Evolutionary conservation across 1,284 basidiomycete species (phyloP).

Genomic region (Vanrija sp.): DNA sequence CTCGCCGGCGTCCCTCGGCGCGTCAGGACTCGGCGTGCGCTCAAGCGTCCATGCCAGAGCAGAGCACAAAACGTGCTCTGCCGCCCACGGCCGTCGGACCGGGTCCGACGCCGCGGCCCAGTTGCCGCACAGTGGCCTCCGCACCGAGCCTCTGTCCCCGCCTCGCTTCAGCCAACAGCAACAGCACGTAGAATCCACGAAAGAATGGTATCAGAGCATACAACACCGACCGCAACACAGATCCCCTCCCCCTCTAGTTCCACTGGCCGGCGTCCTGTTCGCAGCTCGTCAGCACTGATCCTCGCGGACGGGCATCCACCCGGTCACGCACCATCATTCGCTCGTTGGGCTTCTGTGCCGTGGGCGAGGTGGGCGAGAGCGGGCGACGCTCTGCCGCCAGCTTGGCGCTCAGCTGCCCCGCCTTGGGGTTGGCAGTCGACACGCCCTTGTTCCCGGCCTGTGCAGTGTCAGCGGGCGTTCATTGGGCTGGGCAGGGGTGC

Average conservation of each 20-base stretch:
- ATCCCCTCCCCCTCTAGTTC: constrained; percentile 6
- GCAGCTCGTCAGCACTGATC: not conserved
- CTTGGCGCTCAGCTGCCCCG: constrained; percentile 43
- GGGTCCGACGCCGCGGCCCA: too few relatives aligned
- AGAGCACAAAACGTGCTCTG: too few relatives aligned
- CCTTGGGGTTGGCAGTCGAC: constrained; percentile 37
- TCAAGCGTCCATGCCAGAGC: too few relatives aligned
- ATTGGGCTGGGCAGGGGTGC: not conserved
- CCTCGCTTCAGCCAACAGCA: too few relatives aligned
- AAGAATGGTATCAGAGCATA: not conserved
- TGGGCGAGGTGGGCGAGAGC: not conserved
- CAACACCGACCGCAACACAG: not conserved
- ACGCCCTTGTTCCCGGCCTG: constrained; percentile 45
- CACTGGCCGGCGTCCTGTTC: constrained; percentile 17
- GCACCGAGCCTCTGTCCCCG: too few relatives aligned
- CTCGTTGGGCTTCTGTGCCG: constrained; percentile 19
- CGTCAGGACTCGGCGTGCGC: too few relatives aligned
- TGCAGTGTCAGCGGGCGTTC: constrained; percentile 4
- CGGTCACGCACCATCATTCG: constrained; percentile 43
- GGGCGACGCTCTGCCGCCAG: constrained; percentile 30
- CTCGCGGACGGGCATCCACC: not conserved
- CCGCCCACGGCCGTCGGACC: too few relatives aligned
- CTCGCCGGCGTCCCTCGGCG: too few relatives aligned
- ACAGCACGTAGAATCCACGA: not conserved
- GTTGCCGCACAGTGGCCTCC: not conserved